Base-by-base conservation (phyloP, 1,284 basidiomycete species). In the Hemileia vastatrix region DNA sequence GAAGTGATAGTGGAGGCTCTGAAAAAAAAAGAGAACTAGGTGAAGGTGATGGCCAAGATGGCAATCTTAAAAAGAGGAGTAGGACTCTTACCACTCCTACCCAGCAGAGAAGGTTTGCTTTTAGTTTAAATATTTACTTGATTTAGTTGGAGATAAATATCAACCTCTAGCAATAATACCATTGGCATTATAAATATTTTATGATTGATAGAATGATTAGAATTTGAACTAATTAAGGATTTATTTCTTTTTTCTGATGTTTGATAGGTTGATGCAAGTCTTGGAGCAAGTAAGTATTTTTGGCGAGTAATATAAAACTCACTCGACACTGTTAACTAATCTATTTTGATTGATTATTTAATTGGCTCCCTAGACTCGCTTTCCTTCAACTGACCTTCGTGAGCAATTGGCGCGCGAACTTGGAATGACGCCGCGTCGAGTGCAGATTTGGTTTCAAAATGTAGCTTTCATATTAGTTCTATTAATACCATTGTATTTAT, bases 391-490 rank as follows among this genome's bases (percentile, higher is more conserved):
- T 2, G 84, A 86, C 18, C 83, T 86, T 81, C 82, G 87, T 56
- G 87, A 90, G 76, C 85, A 89, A 68, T 86, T 90, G 33, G 87
- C 87, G 8, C 82, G 85, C 43, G 81, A 86, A 32, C 89, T 90
- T 65, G 88, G 87, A 24, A 78, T 90, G 69, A 88, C 86, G 73
- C 87, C 87, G 54, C 82, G 87, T 44, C 86, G 89, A 78, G 87
- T 90, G 9, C 87, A 90, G 83, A 87, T 87, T 36, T 71, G 70
- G 70, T 71, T 71, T 33, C 70, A 71, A 50, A 71, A 71, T 36
- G 68, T 70, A 21, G 66, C 21, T 24, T 18, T 0, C 40, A 18
- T 33, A 4, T 19, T 15, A 19, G 48, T 4, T 15, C n/a, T 18
- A 3, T 21, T 50, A 4, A 15, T 50, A 18, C 27, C 27, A 9